phyloP scores from a whole-genome alignment of 2,329 filamentous ascomycete genomes.

The Chrysosphaeria jannelii region DNA sequence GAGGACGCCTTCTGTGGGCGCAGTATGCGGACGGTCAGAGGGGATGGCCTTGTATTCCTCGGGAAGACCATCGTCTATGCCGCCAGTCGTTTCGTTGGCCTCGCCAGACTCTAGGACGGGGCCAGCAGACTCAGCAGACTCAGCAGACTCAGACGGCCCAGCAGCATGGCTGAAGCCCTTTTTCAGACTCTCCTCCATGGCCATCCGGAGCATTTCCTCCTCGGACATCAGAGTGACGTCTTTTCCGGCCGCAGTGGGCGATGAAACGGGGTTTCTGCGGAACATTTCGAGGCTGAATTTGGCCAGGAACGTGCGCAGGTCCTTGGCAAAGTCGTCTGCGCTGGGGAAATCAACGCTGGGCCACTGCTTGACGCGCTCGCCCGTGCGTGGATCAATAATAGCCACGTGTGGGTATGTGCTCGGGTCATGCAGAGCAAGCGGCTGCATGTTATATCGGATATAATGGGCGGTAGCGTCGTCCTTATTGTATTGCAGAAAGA shows the following conservation, averaged over 20 bases:
- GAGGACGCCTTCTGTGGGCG: slow-evolving; percentile 31
- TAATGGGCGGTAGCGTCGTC: slow-evolving; percentile 58
- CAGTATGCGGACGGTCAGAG: slow-evolving; percentile 38
- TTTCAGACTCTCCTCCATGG: slow-evolving; percentile 62
- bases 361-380: slow-evolving; percentile 94
- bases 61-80: slow-evolving; percentile 22
- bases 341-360: slow-evolving; percentile 53
- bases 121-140: too few species aligned
- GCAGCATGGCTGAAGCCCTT: slow-evolving; percentile 7
- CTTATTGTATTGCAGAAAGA: slow-evolving; percentile 86
- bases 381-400: slow-evolving; percentile 82
- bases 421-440: slow-evolving; percentile 40
- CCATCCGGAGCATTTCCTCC: slow-evolving; percentile 90
- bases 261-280: slow-evolving; percentile 75
- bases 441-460: slow-evolving; percentile 63
- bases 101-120: too few species aligned
- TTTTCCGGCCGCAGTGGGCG: slow-evolving; percentile 29
- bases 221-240: slow-evolving; percentile 79
- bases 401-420: slow-evolving; percentile 88
- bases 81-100: neutral
- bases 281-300: slow-evolving; percentile 69
- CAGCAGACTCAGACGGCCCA: too few species aligned
- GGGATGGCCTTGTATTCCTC: slow-evolving; percentile 35
- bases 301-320: slow-evolving; percentile 88
- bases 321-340: slow-evolving; percentile 50